Conservation (phyloP, 257 asterid genomes). For the Gentiana straminea region DNA sequence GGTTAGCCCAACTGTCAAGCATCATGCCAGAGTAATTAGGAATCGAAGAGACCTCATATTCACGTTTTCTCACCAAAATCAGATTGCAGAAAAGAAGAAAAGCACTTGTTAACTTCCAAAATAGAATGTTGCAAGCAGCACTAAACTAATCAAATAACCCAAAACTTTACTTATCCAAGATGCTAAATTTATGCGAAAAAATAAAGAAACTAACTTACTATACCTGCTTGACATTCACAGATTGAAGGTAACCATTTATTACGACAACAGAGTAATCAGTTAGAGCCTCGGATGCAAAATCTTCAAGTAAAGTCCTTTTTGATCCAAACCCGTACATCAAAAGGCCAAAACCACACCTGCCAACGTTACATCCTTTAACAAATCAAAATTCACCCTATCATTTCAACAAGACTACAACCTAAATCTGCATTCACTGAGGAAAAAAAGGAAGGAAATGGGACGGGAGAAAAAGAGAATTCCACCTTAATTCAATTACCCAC, state of each 20-base stretch:
- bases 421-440: not conserved
- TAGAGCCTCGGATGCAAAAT: slow-evolving; percentile 67
- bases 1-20: not conserved
- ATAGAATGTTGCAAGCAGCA: not conserved
- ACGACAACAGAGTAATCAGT: slow-evolving; percentile 71
- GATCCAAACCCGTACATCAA: slow-evolving; percentile 96
- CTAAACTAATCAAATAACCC: not conserved
- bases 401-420: not conserved
- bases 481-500: slow-evolving; percentile 68
- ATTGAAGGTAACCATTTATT: slow-evolving; percentile 82
- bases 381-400: not conserved
- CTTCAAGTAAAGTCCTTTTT: slow-evolving; percentile 72
- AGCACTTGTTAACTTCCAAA: not conserved
- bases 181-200: not conserved
- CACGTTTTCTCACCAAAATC: not conserved
- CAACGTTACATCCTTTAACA: slow-evolving; percentile 4
- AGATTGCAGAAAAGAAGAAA: not conserved
- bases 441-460: not conserved
- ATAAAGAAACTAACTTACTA: not conserved
- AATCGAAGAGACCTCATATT: not conserved
- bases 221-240: slow-evolving; percentile 86
- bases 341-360: slow-evolving; percentile 76
- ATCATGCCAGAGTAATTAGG: not conserved
- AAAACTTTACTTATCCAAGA: not conserved
- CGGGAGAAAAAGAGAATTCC: not conserved